Percentiles rank a stretch among this genome's conserved stretches.
These are phyloP conservation scores for Nothopassalora personata DNA, from an alignment of 2,329 filamentous ascomycete species.

Conservation along the genomic window DNA sequence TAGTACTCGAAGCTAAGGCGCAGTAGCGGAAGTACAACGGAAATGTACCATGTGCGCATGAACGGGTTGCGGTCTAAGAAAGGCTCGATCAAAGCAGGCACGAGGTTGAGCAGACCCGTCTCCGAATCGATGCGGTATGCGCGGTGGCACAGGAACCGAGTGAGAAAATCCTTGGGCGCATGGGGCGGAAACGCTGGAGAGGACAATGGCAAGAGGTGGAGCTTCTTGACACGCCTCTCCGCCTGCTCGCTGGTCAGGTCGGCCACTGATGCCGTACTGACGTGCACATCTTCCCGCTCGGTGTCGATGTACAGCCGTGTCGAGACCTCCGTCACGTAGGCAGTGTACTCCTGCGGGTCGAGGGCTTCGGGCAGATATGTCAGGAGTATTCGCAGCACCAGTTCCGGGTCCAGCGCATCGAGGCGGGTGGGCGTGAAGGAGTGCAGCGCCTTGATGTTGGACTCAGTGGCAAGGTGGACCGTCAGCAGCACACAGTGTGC, in stretches of 20 bases:
- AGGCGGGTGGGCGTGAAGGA: slow-evolving; percentile 54
- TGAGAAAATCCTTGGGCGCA: slow-evolving; percentile 51
- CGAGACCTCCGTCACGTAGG: slow-evolving; percentile 56
- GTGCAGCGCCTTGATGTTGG: slow-evolving; percentile 59
- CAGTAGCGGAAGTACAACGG: slow-evolving; percentile 62
- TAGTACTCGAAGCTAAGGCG: slow-evolving; percentile 68
- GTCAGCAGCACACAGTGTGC: slow-evolving; percentile 69
- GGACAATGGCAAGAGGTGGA: slow-evolving; percentile 56
- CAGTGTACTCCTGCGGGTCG: slow-evolving; percentile 57
- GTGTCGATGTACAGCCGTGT: slow-evolving; percentile 41
- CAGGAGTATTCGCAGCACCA: slow-evolving; percentile 67
- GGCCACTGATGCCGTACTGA: slow-evolving; percentile 55
- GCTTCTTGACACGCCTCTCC: slow-evolving; percentile 56
- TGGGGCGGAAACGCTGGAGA: slow-evolving; percentile 45
- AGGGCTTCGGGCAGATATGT: slow-evolving; percentile 71
- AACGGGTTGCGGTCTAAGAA: slow-evolving; percentile 59
- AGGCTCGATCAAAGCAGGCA: slow-evolving; percentile 62
- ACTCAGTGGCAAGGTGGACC: slow-evolving; percentile 61
- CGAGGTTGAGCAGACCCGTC: slow-evolving; percentile 64
- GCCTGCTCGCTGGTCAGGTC: slow-evolving; percentile 59
- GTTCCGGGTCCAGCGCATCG: slow-evolving; percentile 56
- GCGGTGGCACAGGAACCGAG: slow-evolving; percentile 62
- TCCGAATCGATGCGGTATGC: slow-evolving; percentile 65
- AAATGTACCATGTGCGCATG: slow-evolving; percentile 64
- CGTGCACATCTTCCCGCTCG: slow-evolving; percentile 37